Evolutionary conservation across 176 grass and related monocot species (phyloP), one percentile per base, ranked within the genome.

Genomic region (Cenchrus purpureus): DNA sequence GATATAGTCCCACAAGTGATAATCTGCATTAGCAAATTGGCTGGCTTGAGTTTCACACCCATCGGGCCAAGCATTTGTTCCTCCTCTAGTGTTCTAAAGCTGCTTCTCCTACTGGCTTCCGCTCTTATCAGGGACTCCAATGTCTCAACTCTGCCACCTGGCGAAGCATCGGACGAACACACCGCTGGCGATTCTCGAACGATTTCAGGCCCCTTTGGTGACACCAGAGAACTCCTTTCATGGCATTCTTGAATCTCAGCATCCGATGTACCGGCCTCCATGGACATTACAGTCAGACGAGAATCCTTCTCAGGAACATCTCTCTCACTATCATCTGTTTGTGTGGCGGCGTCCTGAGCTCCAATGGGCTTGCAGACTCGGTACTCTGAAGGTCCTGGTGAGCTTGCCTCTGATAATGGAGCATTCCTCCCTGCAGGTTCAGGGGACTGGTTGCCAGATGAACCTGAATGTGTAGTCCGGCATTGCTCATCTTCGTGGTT

Each of bases 91-190:
- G 87, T 76, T 86, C 82, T 91, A 63, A 89, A 94, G 83, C 55
- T 91, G 61, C 80, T 96, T 53, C 89, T 91, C 83, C 89, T 94
- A 13, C 82, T 91, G 45, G 88, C 94, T 83, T 99, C 97, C 0
- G 94, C 94, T 81, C 94, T 85, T 68, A 99, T 99, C 79, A 99
- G 83, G 63, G 94, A 94, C 79, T 99, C 97, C 84, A 99, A 72
- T 32, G 97, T 99, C 58, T 96, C 94, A 56, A 94, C 88, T 79
- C 86, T 88, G 62, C 61, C 86, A 56, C 87, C 89, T 2, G 88
- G 82, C 77, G 87, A 94, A 84, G 78, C 77, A 43, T 83, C 90
- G 15, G 88, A 89, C 10, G 72, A 82, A 43, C 89, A 92, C 60
- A 77, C 60, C 0, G 34, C 79, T n/a, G 93, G 86, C 12, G 95